Conservation (phyloP, 768 basidiomycete genomes). For the Hemileccinum impolitum region DNA sequence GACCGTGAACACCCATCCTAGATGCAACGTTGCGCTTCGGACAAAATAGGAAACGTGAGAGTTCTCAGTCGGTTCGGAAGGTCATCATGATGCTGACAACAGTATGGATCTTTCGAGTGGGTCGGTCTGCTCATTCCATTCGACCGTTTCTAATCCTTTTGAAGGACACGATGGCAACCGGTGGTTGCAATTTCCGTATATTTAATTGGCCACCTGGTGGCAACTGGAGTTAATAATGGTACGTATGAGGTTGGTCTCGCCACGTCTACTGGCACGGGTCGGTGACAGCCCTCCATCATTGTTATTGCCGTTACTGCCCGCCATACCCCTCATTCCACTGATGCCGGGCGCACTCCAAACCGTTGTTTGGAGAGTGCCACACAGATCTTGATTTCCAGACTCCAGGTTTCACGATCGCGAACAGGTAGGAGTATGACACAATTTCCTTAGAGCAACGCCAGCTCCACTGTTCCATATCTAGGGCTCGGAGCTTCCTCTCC, state of each 20-base stretch:
- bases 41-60: constrained; percentile 5
- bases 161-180: constrained; percentile 1
- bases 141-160: not conserved
- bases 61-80: no score
- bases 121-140: not conserved
- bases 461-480: not conserved
- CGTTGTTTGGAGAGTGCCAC: not conserved
- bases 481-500: not conserved
- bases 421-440: no score
- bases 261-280: no score
- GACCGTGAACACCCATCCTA: constrained; percentile 43
- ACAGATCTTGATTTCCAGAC: not conserved
- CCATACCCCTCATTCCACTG: no score
- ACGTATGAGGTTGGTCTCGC: no score
- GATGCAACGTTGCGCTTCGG: not conserved
- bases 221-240: no score
- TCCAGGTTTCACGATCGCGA: no score
- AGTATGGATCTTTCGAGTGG: not conserved
- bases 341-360: no score
- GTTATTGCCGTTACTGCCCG: no score
- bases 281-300: no score
- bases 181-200: constrained; percentile 1
- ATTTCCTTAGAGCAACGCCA: not conserved
- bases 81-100: no score
- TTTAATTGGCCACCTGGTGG: not conserved